phyloP scores from a whole-genome alignment of 805 yeast species.

The Teunomyces tritomae region DNA sequence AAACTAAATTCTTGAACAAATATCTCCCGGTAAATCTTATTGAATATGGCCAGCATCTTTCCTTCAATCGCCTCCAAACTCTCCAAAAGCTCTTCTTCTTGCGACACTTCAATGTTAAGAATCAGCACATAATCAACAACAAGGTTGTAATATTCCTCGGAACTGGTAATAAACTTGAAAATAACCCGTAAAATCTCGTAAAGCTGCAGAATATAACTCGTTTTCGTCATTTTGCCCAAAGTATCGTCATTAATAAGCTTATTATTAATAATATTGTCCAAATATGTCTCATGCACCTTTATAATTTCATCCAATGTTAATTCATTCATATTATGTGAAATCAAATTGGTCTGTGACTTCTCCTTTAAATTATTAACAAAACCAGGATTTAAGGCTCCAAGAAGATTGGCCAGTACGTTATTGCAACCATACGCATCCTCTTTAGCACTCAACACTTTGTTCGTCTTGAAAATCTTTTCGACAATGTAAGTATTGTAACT shows the following conservation, averaged over 20 bases:
- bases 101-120: slow-evolving; percentile 22
- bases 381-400: slow-evolving; percentile 11
- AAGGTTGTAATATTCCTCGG: slow-evolving; percentile 32
- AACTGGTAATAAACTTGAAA: slow-evolving; percentile 31
- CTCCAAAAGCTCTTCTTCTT: slow-evolving; percentile 18
- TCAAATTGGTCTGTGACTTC: neutral
- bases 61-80: slow-evolving; percentile 29
- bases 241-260: slow-evolving; percentile 31
- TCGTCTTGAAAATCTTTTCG: slow-evolving; percentile 20
- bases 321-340: slow-evolving; percentile 20
- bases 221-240: slow-evolving; percentile 28
- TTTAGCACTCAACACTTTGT: slow-evolving; percentile 2
- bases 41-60: slow-evolving; percentile 37
- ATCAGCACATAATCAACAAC: slow-evolving; percentile 28
- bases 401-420: slow-evolving; percentile 10
- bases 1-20: slow-evolving; percentile 45
- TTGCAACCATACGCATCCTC: slow-evolving; percentile 7
- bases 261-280: slow-evolving; percentile 21
- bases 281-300: slow-evolving; percentile 28
- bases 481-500: slow-evolving; percentile 27
- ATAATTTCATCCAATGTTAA: slow-evolving; percentile 52
- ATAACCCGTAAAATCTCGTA: slow-evolving; percentile 30
- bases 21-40: slow-evolving; percentile 36
- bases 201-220: slow-evolving; percentile 30
- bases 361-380: slow-evolving; percentile 8